phyloP scores from a whole-genome alignment of 257 asterid genomes.

The Leptodermis oblonga region DNA sequence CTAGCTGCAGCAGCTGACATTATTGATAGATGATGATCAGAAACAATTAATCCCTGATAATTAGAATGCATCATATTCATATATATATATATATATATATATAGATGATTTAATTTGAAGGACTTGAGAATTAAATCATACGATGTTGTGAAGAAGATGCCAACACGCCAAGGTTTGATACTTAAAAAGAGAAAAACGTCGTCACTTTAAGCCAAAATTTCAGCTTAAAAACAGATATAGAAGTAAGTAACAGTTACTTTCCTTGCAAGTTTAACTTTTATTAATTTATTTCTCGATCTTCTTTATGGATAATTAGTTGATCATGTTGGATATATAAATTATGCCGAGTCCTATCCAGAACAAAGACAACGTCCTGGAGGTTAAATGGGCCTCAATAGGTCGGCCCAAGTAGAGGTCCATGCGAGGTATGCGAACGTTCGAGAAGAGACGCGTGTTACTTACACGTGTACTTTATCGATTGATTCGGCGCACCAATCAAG shows the following conservation, averaged over 20 bases:
- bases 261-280: constrained; percentile 18
- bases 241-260: constrained; percentile 6
- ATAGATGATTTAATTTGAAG: neutral
- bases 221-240: neutral
- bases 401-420: no score
- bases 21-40: neutral
- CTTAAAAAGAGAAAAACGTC: constrained; percentile 7
- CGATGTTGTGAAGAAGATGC: constrained; percentile 9
- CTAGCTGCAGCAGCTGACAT: constrained; percentile 29
- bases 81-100: no score
- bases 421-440: no score
- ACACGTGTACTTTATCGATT: no score
- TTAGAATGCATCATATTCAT: no score
- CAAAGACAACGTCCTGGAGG: no score
- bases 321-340: no score
- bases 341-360: no score
- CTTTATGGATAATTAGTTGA: no score
- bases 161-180: constrained; percentile 49
- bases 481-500: no score
- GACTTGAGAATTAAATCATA: constrained; percentile 9
- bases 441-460: no score
- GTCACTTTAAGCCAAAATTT: constrained; percentile 14
- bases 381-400: no score
- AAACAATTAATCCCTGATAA: neutral
- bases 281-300: neutral